Evolutionary conservation across 176 grass and related monocot genomes (phyloP).

Genomic region (Secale cereale): DNA sequence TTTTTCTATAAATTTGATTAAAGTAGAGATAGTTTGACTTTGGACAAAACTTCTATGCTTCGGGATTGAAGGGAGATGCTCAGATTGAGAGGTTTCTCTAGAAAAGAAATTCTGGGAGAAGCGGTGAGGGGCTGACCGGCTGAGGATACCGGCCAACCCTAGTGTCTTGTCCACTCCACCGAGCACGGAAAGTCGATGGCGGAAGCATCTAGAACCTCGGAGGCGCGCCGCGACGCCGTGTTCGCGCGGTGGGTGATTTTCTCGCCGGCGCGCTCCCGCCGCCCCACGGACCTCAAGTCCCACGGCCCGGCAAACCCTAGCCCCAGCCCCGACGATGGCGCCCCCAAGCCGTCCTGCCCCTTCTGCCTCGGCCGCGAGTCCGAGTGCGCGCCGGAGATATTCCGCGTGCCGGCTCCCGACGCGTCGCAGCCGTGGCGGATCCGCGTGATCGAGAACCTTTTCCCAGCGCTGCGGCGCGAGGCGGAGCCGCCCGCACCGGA

Average conservation of each 20-base stretch:
- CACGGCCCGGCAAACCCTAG: conserved; percentile 40
- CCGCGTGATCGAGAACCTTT: conserved; percentile 94
- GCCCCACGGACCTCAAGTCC: conserved; percentile 92
- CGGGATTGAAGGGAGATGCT: no score
- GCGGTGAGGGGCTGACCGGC: no score
- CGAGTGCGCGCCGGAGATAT: conserved; percentile 95
- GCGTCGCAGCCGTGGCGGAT: conserved; percentile 55
- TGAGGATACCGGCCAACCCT: no score
- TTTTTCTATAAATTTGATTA: no score
- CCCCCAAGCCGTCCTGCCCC: conserved; percentile 56
- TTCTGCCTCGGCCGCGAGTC: conserved; percentile 86
- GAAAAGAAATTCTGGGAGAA: no score
- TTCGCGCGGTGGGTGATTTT: conserved; percentile 85
- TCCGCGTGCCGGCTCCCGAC: conserved; percentile 47
- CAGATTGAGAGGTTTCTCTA: no score
- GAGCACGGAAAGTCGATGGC: background rate
- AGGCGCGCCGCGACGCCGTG: conserved; percentile 62
- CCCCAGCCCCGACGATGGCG: background rate
- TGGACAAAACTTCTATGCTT: no score
- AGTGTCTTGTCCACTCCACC: background rate
- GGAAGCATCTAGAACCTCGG: conserved; percentile 47
- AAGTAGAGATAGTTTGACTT: no score
- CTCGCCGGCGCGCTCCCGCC: conserved; percentile 76
- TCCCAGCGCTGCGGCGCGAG: conserved; percentile 79
- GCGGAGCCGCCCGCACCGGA: conserved; percentile 21